Base-by-base conservation (phyloP, 1,139 yeast genomes). In the Lodderomyces parapsilosis region DNA sequence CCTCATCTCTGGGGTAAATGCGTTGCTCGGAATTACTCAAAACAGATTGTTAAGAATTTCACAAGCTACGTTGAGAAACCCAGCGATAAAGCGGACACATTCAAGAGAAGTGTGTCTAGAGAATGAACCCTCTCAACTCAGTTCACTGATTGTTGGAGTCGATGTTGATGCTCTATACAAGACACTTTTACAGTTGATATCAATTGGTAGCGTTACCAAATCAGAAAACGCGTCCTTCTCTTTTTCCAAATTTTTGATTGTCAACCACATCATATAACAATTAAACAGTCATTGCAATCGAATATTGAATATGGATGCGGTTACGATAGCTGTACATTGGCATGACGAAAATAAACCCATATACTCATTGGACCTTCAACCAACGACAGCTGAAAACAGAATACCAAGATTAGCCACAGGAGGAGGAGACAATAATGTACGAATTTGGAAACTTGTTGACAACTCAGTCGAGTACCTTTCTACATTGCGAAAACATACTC, bases 361-460 rank as follows among this genome's bases (percentile, higher is more conserved):
- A 4, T 94, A 91, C 61, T 78, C 91, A 22, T 82, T 87, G 1
- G 82, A 83, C 48, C 85, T 89, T 61, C 96, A 90, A 61, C 88
- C 88, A 45, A 4, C 57, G 56, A 14, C 40, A 10, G 17, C 32
- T 9, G 36, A 39, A n/a, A 20, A 23, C 10, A 8, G 36, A 18
- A 19, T 43, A 1, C 15, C 20, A 11, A 72, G 93, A 36, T 66
- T 93, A 33, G 93, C 83, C 3, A 93, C 98, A 0, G 96, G 90
- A 0, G 99, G 99, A 13, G 98, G 98, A 33, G 99, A 93, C 60
- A 88, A 87, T 58, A 87, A 87, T 55, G 83, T 90, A 11, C 72
- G 98, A 43, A 66, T 89, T 28, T 83, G 95, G 83, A 60, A 50
- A 43, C 46, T 52, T 14, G 34, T 25, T 13, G 35, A 30, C 19